Base-by-base conservation (phyloP, 257 asterid genomes). In the Salvia miltiorrhiza region DNA sequence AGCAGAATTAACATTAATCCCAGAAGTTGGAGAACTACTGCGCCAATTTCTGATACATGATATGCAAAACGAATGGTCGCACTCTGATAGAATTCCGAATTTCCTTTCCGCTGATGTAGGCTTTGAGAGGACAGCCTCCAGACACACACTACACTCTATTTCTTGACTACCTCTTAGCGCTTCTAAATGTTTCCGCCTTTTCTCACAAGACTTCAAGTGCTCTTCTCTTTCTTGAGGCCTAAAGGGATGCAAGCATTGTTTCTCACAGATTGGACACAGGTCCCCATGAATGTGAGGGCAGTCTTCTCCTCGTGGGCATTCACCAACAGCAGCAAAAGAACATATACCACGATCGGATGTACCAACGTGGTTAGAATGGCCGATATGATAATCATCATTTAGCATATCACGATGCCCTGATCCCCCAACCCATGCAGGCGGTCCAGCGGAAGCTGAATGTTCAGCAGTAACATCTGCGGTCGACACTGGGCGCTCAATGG, bases 1-100 rank as follows among this genome's bases (percentile, higher is more conserved):
- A 7, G 97, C 83, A 65, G 99, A 87, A 73, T 87, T 89, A 41
- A 84, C 77, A 73, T 88, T 90, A 81, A 87, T 44, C 53, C 97
- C 97, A 73, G 92, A 77, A 16, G 85, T 33, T 4, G 92, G 86
- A 39, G 95, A 84, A 76, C 87, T 86, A 59, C 88, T 78, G 37
- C 99, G 96, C 99, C 97, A 94, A 56, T 85, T 90, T 84, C 97
- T 80, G 76, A 94, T 94, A 65, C 99, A 94, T 2, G 96, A 85
- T 73, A 94, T 71, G 72, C 99, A 94, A 77, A 94, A 94, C 9
- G 96, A 86, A 75, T 94, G 99, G 83, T 87, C 85, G 35, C 97
- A 94, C 70, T 89, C 99, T 0, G 96, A 91, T 13, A 94, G 76
- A 73, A 94, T 86, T 41, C 99, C 97, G 79, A 94, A 94, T 77